phyloP scores from a whole-genome alignment of 1,284 basidiomycete species.

The Pseudozyma tsukubaensis region DNA sequence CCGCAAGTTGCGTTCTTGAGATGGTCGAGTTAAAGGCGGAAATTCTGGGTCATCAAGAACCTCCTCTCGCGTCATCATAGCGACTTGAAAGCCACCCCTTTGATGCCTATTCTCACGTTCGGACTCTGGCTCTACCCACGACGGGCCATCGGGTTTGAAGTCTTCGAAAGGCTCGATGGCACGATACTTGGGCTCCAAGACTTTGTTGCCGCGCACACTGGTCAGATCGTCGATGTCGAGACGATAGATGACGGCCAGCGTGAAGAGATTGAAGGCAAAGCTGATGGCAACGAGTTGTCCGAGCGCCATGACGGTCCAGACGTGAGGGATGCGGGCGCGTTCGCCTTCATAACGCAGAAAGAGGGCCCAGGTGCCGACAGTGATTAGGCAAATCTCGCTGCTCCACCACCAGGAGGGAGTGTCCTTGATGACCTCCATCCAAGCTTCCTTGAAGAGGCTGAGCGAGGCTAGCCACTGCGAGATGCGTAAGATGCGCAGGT shows the following conservation, averaged over 20 bases:
- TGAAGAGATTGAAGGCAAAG: constrained; percentile 78
- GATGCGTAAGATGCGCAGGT: constrained; percentile 48
- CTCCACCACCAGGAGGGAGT: constrained; percentile 80
- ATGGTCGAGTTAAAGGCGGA: neutral
- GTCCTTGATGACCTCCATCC: constrained; percentile 72
- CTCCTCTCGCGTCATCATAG: constrained; percentile 1
- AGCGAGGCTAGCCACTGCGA: constrained; percentile 76
- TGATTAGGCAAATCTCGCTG: constrained; percentile 78
- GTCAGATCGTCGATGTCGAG: constrained; percentile 25
- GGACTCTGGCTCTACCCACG: neutral
- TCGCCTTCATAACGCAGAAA: constrained; percentile 74
- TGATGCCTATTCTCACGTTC: neutral
- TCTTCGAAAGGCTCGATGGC: constrained; percentile 14
- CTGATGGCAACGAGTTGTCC: constrained; percentile 81
- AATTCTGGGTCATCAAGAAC: neutral
- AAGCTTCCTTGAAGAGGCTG: constrained; percentile 77
- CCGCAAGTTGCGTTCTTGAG: neutral
- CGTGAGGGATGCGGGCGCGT: constrained; percentile 72
- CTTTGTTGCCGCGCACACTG: constrained; percentile 10
- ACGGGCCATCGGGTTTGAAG: neutral
- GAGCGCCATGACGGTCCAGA: constrained; percentile 80
- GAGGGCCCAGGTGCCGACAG: constrained; percentile 76
- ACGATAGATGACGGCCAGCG: constrained; percentile 73
- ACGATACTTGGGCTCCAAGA: constrained; percentile 13
- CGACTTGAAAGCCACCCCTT: neutral